These are phyloP conservation scores for Cyamopsis tetragonoloba DNA, from an alignment of 306 rosid genomes.

Conservation along the genomic window DNA sequence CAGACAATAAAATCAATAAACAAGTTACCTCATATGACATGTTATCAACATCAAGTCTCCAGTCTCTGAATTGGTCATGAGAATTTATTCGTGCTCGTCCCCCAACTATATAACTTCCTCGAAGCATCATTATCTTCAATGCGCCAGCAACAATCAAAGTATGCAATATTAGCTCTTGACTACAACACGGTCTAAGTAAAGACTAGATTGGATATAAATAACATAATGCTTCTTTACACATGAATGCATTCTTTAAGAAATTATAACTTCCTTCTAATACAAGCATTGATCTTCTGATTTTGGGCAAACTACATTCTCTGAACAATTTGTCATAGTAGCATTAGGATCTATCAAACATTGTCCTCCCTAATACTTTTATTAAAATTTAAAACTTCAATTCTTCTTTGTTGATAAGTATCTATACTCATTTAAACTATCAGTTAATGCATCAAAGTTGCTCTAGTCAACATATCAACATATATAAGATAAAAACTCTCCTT, in stretches of 20 bases:
- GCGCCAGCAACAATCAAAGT: conserved; percentile 9
- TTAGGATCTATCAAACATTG: background rate
- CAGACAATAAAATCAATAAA: background rate
- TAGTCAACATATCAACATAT: background rate
- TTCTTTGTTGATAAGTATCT: background rate
- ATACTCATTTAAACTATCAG: background rate
- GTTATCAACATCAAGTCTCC: conserved; percentile 90
- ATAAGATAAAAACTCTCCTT: background rate
- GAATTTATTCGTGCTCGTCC: conserved; percentile 63
- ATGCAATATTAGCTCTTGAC: conserved; percentile 8
- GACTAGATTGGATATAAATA: background rate
- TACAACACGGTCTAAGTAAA: background rate
- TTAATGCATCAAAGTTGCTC: background rate
- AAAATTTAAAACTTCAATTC: background rate
- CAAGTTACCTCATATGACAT: conserved; percentile 84
- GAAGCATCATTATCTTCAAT: conserved; percentile 75
- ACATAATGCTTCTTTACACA: background rate
- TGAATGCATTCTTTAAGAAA: background rate
- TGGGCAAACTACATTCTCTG: background rate
- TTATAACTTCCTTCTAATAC: background rate
- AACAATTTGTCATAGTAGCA: background rate
- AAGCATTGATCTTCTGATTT: background rate
- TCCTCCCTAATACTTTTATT: background rate
- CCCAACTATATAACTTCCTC: conserved; percentile 66
- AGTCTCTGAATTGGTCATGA: conserved; percentile 66